Evolutionary conservation across 176 grass and related monocot species (phyloP), one percentile per base, ranked within the genome.

Genomic region (Dactylis glomerata): DNA sequence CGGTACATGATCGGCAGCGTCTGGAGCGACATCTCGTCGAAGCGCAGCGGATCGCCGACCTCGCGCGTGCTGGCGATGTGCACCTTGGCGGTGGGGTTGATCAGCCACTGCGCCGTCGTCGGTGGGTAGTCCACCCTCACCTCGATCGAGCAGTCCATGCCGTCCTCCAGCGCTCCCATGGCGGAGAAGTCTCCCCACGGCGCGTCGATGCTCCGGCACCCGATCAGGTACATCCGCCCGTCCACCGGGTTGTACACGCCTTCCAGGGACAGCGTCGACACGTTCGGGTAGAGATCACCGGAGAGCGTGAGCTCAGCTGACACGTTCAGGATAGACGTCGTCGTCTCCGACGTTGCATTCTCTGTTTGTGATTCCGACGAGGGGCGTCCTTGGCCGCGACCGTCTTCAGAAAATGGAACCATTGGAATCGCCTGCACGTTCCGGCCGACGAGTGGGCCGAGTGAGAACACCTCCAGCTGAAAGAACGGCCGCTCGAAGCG

Each of bases 111-210:
- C 77, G 92, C 88, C 45, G 88, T 97, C 24, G 90, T 94, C 31
- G 95, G 95, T 56, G 95, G 95, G 72, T 97, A 97, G 40, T 92
- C 95, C 44, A 94, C 76, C 84, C 59, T 86, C 75, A 94, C 75
- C 84, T 97, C 95, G 68, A 97, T 86, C n/a, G 86, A 91, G 84
- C 95, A 97, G 85, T 97, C 95, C 77, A 91, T 86, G 37, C 86
- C 88, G 24, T 86, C 81, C n/a, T 89, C 90, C 2, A 94, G 81
- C 2, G 77, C 84, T 17, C 15, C 17, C 33, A 69, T 78, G 7
- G 81, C 16, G 20, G 81, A 28, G 20, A 94, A 68, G 45, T 33
- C 83, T 82, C 75, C 11, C 81, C 88, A 90, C 0, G 88, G 51
- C 19, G 70, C 90, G 2, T 83, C 38, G 10, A 92, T 78, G 30